Percentiles rank a stretch among this genome's conserved stretches.
phyloP scores from a whole-genome alignment of 2,329 filamentous ascomycete species.

The Chlorencoelia australis region DNA sequence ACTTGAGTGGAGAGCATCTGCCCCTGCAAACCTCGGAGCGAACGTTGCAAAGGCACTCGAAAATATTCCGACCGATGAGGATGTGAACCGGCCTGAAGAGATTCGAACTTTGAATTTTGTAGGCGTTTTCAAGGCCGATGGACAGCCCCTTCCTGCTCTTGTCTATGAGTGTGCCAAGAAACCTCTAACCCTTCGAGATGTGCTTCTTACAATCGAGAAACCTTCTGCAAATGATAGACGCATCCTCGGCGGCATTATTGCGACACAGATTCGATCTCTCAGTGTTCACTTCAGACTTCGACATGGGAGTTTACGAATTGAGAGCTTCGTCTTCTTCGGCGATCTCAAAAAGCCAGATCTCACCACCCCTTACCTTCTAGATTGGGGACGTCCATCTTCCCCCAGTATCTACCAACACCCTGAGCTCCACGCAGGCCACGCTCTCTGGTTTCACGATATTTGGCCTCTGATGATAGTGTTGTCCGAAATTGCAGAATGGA shows the following conservation, averaged over 20 bases:
- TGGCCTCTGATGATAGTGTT: slow-evolving; percentile 1
- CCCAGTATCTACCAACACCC: neutral
- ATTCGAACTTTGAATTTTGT: neutral
- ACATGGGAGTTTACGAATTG: neutral
- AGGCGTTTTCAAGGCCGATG: neutral
- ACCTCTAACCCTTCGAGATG: neutral
- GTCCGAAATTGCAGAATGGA: neutral
- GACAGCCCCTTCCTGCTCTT: neutral
- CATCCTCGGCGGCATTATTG: neutral
- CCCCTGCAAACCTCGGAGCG: neutral
- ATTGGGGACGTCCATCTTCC: neutral
- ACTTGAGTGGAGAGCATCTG: slow-evolving; percentile 1
- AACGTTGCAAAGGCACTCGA: neutral
- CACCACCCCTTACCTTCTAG: neutral
- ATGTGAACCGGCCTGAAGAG: neutral
- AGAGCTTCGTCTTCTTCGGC: slow-evolving; percentile 1
- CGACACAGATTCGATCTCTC: neutral
- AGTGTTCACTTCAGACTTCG: slow-evolving; percentile 1
- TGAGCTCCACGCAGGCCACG: neutral
- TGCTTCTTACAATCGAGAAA: too few species aligned
- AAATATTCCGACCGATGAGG: slow-evolving; percentile 1
- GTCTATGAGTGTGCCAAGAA: neutral
- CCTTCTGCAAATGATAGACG: slow-evolving; percentile 1
- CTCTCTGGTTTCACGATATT: neutral
- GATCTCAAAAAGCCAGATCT: slow-evolving; percentile 1